A percentile compares a stretch with the other conserved stretches of the same genome.
These are phyloP conservation scores for Sphenostylis stenocarpa DNA, from an alignment of 306 rosid species.

Conservation along the genomic window DNA sequence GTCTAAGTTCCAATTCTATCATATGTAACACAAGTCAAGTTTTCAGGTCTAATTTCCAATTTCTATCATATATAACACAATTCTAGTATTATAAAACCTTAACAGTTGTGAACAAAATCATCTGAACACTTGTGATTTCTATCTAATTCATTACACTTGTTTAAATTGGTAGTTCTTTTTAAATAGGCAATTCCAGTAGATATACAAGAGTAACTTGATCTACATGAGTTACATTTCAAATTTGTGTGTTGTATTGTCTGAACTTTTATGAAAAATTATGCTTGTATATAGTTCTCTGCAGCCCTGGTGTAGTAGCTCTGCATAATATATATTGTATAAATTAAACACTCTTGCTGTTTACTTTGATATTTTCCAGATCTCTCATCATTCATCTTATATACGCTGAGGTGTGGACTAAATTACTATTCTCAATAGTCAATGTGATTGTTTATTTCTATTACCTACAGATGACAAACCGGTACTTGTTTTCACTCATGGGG, in stretches of 20 bases:
- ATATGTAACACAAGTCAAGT: too few relatives aligned
- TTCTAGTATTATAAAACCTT: neutral
- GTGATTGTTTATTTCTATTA: conserved; percentile 6
- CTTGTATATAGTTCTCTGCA: neutral
- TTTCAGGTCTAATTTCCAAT: neutral
- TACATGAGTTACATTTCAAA: neutral
- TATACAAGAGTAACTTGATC: neutral
- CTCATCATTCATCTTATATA: neutral
- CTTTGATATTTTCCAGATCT: neutral
- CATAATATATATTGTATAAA: neutral
- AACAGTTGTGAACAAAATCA: neutral
- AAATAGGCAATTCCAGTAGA: neutral
- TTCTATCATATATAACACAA: neutral
- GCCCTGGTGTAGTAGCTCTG: neutral
- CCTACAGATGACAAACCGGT: conserved; percentile 84
- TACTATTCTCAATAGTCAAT: conserved; percentile 2
- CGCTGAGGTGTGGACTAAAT: neutral
- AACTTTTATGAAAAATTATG: neutral
- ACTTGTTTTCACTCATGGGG: conserved; percentile 81
- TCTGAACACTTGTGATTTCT: neutral
- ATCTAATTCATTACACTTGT: neutral
- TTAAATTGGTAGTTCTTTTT: neutral
- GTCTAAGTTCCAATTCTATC: too few relatives aligned
- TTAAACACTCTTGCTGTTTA: neutral
- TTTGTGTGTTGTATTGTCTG: neutral